Percentiles rank a stretch among this genome's conserved stretches.
phyloP scores from a whole-genome alignment of 768 basidiomycete genomes.

The Pholiota microspora region DNA sequence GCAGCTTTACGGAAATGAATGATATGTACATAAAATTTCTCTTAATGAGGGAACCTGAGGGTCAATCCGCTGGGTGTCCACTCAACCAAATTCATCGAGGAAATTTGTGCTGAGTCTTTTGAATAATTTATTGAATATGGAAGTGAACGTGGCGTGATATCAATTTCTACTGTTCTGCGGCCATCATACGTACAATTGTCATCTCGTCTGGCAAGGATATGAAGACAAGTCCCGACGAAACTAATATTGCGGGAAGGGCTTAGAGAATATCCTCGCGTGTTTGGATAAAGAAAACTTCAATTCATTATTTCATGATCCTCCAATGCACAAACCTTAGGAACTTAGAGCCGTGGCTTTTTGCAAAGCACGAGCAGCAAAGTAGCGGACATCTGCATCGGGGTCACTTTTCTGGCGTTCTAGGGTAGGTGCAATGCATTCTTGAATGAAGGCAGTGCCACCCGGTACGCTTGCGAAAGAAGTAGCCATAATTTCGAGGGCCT shows the following conservation, averaged over 20 bases:
- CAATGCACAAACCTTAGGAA: slow-evolving; percentile 6
- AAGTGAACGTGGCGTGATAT: no score
- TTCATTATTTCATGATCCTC: slow-evolving; percentile 7
- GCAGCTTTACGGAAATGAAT: no score
- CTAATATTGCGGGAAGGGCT: background rate
- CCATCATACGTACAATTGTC: no score
- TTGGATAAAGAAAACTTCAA: background rate
- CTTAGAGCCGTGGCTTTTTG: slow-evolving; percentile 41
- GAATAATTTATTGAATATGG: no score
- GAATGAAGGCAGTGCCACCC: slow-evolving; percentile 75
- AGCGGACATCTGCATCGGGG: slow-evolving; percentile 93
- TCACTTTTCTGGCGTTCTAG: slow-evolving; percentile 88
- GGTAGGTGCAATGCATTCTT: slow-evolving; percentile 73
- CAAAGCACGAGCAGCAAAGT: slow-evolving; percentile 82
- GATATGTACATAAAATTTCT: no score
- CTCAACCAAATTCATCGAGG: no score
- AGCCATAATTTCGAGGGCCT: slow-evolving; percentile 88
- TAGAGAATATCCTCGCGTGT: background rate
- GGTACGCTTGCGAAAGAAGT: slow-evolving; percentile 56
- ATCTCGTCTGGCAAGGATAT: no score
- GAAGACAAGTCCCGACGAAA: no score
- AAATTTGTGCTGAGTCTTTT: no score
- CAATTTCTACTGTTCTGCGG: no score
- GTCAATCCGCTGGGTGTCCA: no score
- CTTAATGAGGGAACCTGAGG: no score